These are phyloP conservation scores for Allodekkera sacchari DNA, from an alignment of 805 yeast species.

Conservation along the genomic window DNA sequence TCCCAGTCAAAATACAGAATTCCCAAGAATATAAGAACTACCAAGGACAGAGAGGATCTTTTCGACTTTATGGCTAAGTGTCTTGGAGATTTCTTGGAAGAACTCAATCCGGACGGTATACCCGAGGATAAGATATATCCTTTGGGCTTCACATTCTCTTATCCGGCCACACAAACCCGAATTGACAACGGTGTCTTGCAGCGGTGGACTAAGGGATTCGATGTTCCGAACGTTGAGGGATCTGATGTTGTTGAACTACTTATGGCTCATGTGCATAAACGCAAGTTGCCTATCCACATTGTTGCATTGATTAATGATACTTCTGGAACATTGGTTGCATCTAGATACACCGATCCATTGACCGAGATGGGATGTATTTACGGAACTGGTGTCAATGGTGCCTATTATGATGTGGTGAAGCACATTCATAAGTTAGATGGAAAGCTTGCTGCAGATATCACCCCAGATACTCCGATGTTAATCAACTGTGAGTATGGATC, in stretches of 20 bases:
- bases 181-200: conserved; percentile 85
- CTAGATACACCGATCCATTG: conserved; percentile 83
- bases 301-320: conserved; percentile 96
- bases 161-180: conserved; percentile 77
- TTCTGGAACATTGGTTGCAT: conserved; percentile 94
- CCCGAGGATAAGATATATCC: conserved; percentile 49
- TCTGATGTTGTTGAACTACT: conserved; percentile 89
- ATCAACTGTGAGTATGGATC: conserved; percentile 99
- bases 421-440: conserved; percentile 85
- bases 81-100: conserved; percentile 61
- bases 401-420: conserved; percentile 74
- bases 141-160: conserved; percentile 93
- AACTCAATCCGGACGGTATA: conserved; percentile 64
- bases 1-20: conserved; percentile 82
- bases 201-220: conserved; percentile 98
- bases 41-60: conserved; percentile 61
- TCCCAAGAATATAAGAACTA: conserved; percentile 74
- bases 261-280: conserved; percentile 61
- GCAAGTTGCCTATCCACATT: conserved; percentile 73
- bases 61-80: conserved; percentile 87
- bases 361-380: conserved; percentile 95
- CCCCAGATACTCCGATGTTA: conserved; percentile 72
- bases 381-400: conserved; percentile 99
- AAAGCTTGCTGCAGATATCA: conserved; percentile 55
- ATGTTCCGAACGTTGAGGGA: conserved; percentile 92